Evolutionary conservation across 768 basidiomycete species (phyloP), one percentile per base, ranked within the genome.

Genomic region (Rhizopogon rudus): DNA sequence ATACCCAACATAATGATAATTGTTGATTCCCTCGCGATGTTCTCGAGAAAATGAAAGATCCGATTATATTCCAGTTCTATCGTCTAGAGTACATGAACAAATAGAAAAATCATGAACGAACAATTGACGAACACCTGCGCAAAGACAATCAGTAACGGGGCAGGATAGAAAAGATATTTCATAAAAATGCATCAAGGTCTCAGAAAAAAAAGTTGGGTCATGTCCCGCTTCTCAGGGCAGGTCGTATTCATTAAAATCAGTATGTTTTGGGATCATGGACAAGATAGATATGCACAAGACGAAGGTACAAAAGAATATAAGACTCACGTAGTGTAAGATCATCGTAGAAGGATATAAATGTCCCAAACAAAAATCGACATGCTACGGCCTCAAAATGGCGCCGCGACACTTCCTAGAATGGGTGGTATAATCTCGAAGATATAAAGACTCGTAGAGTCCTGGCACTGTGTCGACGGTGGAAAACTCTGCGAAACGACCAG

Each of bases 331-430:
- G 17, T 10, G 17, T 4, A 49, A 7, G 5, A 37, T 37, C 35
- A 48, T 31, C 12, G 10, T 10, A 22, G 10, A 28, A 22, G 35
- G 4, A 48, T 5, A 3, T 14, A 53, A 35, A 67, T 77, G 70
- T 77, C 64, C 73, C 76, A 77, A 72, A 66, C 44, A 65, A 66
- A 72, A 68, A 49, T 78, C 75, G 74, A 75, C 76, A 78, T 76
- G 73, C 74, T 69, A 64, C 72, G 71, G 69, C 66, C 72, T 71
- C 40, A 58, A 43, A 63, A 59, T 45, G 67, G 63, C 64, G 67
- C 63, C 75, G 69, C 65, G 72, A 77, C 73, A 76, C 73, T 78
- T 78, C 77, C 77, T 77, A 77, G 65, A 73, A 75, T 75, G 73
- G 67, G 63, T 63, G 65, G 62, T 63, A 58, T 67, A 52, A 16